Evolutionary conservation across 75 land plant genomes (phyloP), one percentile per base, ranked within the genome.

Genomic region (Sequoiadendron giganteum): DNA sequence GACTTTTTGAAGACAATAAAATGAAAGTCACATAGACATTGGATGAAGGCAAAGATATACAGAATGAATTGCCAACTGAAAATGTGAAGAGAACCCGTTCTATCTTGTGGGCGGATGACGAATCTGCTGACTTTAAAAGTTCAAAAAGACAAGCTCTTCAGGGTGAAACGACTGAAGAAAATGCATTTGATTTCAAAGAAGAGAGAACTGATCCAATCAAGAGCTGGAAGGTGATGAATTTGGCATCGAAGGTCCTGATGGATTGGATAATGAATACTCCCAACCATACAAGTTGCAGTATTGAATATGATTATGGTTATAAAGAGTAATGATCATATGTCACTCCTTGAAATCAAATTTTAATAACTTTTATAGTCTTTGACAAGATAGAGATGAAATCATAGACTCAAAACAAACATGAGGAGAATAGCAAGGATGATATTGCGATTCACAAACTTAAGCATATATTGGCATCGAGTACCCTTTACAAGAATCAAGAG

Each of bases 171-270:
- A 40, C 21, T 25, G 6, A 40, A 42, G n/a, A n/a, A n/a, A n/a
- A n/a, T n/a, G n/a, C n/a, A n/a, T n/a, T n/a, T n/a, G n/a, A n/a
- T n/a, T n/a, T n/a, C n/a, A n/a, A n/a, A n/a, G n/a, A n/a, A n/a
- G n/a, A n/a, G n/a, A n/a, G n/a, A n/a, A n/a, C n/a, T n/a, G 82
- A 79, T n/a, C 82, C 82, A 42, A 79, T 18, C 40, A 79, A 40
- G 82, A 79, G 19, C 7, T 38, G 15, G 82, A 42, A 39, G 82
- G 43, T 79, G 82, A 40, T 19, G 82, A 79, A 21, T 40, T 79
- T 42, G 82, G 21, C 45, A 18, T 79, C 40, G 45, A 45, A 79
- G 82, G 40, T 79, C 82, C 40, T 28, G 82, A 42, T 79, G 82
- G 16, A 42, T 21, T 79, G 18, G 82, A 79, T 79, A 39, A 79